Percentiles rank a stretch among this genome's conserved stretches.
phyloP scores from a whole-genome alignment of 176 grass and related monocot genomes.

The Neostapfia colusana region DNA sequence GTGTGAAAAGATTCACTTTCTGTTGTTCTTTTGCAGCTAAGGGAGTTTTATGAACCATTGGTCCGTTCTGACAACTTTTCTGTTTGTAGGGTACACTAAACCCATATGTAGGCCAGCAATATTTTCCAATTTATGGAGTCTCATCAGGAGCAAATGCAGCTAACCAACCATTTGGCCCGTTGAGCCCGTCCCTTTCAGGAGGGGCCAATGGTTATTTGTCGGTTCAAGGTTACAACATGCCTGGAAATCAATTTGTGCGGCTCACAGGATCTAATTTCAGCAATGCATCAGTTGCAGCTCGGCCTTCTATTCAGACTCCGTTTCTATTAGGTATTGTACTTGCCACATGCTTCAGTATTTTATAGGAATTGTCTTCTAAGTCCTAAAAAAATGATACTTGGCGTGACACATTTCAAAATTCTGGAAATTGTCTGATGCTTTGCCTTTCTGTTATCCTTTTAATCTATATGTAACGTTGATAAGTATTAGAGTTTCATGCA shows the following conservation, averaged over 20 bases:
- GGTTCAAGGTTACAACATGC: constrained; percentile 68
- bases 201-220: constrained; percentile 52
- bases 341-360: neutral
- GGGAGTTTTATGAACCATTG: constrained; percentile 10
- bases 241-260: constrained; percentile 69
- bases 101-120: constrained; percentile 74
- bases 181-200: constrained; percentile 62
- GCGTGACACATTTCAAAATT: neutral
- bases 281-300: constrained; percentile 49
- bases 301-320: constrained; percentile 67
- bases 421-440: neutral
- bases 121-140: constrained; percentile 70
- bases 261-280: constrained; percentile 65
- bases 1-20: constrained; percentile 39
- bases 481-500: neutral
- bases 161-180: constrained; percentile 64
- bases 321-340: constrained; percentile 69
- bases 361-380: neutral
- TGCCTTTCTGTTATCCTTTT: neutral
- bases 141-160: constrained; percentile 62
- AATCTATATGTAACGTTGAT: neutral
- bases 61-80: constrained; percentile 14
- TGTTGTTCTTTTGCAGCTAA: neutral
- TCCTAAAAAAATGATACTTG: too few species aligned
- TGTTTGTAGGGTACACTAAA: constrained; percentile 69